phyloP scores from a whole-genome alignment of 1,139 yeast genomes.

The Geotrichum fermentans region DNA sequence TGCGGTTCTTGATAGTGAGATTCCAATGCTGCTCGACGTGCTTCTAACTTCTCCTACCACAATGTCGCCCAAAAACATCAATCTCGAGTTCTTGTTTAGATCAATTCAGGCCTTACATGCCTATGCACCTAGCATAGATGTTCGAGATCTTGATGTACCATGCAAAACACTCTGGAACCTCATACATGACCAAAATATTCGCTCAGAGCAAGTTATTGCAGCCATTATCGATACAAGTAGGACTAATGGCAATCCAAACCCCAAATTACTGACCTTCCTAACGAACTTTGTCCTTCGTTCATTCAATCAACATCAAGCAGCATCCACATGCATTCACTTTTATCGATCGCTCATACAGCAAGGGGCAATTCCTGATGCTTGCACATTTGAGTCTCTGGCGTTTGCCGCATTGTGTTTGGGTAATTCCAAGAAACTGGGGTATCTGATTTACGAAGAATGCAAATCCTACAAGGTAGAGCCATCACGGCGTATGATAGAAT shows the following conservation, averaged over 20 bases:
- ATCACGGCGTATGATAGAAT: conserved; percentile 27
- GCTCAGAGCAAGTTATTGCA: not conserved
- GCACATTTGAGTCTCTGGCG: conserved; percentile 30
- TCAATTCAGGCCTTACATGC: not conserved
- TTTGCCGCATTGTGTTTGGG: conserved; percentile 31
- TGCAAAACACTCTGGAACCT: not conserved
- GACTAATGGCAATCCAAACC: not conserved
- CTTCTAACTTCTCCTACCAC: not conserved
- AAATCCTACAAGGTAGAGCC: conserved; percentile 20
- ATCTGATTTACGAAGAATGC: conserved; percentile 29
- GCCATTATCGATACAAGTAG: not conserved
- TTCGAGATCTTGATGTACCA: conserved; percentile 4
- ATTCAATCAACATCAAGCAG: conserved; percentile 1
- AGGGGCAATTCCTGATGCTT: conserved; percentile 23
- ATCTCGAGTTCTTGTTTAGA: not conserved
- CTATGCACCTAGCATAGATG: not conserved
- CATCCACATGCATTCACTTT: conserved; percentile 5
- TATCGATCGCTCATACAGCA: conserved; percentile 24
- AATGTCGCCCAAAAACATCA: not conserved
- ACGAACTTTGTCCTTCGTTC: conserved; percentile 10
- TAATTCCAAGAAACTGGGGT: conserved; percentile 32
- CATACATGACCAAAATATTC: not conserved
- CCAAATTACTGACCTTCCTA: not conserved
- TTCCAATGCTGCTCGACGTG: not conserved
- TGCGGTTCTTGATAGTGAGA: not conserved